Base-by-base conservation (phyloP, 495 filamentous ascomycete species). In the Penicillium egyptiacum region DNA sequence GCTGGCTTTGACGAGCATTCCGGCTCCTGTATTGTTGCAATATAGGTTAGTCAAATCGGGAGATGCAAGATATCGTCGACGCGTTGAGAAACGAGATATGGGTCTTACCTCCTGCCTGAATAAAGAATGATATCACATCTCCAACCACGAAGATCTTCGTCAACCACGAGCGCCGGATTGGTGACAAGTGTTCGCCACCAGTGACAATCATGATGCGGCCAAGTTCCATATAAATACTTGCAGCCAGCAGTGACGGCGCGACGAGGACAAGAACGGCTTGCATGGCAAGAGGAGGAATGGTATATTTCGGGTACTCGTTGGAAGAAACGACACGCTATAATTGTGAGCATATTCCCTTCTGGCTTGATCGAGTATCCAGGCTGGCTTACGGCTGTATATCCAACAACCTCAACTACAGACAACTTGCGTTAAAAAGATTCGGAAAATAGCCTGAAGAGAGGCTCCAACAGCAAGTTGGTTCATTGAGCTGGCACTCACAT, bases 151-250 rank as follows among this genome's bases (percentile, higher is more conserved):
- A 71, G 11, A 64, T 66, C 44, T 63, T 58, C 50, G 55, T 64
- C 22, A 65, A 6, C 31, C 41, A 57, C 9, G 55, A 41, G 20
- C n/a, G 26, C 10, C 28, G 45, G 16, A 43, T 22, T 6, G n/a
- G 16, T 19, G 25, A 30, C 3, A 47, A 9, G 11, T 43, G 10
- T 16, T 79, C 77, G 23, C 69, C 78, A 9, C 73, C 61, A 0
- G 73, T 65, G 40, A 70, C 56, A 3, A 58, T 57, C 28, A 82
- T 75, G 20, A 82, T 43, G 3, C 79, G 70, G 0, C 73, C 80
- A 25, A 81, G 74, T 28, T 72, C 66, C 79, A 82, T 83, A 65
- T 82, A 83, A 30, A 83, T 75, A 0, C 77, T 79, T 1, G 80
- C 79, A 0, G 79, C 77, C 49, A 71, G 72, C 20, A 81, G 60